Conservation (phyloP, 1,284 basidiomycete genomes). For the Stygiomarasmius scandens region DNA sequence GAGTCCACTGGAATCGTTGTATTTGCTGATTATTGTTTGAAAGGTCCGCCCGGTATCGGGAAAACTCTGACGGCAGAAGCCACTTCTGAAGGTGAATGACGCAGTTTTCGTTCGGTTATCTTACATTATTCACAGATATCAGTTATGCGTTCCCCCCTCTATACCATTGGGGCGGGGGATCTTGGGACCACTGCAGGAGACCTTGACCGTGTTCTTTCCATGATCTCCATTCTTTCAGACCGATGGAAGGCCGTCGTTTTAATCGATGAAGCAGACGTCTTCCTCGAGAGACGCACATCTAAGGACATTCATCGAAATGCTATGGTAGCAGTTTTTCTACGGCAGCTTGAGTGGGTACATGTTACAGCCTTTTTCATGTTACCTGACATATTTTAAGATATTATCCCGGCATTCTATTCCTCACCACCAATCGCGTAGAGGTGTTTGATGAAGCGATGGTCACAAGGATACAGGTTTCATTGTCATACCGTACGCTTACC, state of each 20-base stretch:
- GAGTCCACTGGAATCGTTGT: neutral
- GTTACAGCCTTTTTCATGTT: neutral
- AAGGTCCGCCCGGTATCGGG: conserved; percentile 30
- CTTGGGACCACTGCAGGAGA: conserved; percentile 29
- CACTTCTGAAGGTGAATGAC: conserved; percentile 27
- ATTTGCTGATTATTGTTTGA: conserved; percentile 12
- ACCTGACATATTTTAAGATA: conserved; percentile 20
- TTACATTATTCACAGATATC: neutral
- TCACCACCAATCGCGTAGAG: conserved; percentile 38
- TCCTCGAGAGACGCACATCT: conserved; percentile 29
- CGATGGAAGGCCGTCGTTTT: conserved; percentile 39
- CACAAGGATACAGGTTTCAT: conserved; percentile 33
- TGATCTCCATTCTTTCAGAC: conserved; percentile 31
- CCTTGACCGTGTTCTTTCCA: conserved; percentile 27
- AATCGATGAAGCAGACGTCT: conserved; percentile 43
- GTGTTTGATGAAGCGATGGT: conserved; percentile 37
- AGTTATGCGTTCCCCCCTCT: conserved; percentile 32
- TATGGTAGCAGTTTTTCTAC: conserved; percentile 34
- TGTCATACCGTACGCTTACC: conserved; percentile 31
- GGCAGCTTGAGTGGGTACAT: conserved; percentile 32
- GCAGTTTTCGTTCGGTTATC: no score
- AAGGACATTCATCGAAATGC: conserved; percentile 33
- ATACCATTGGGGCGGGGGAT: conserved; percentile 35
- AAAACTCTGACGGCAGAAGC: conserved; percentile 43
- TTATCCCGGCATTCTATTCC: conserved; percentile 37